Evolutionary conservation across 305 asterid species (phyloP).

Genomic region (Fraxinus baroniana): DNA sequence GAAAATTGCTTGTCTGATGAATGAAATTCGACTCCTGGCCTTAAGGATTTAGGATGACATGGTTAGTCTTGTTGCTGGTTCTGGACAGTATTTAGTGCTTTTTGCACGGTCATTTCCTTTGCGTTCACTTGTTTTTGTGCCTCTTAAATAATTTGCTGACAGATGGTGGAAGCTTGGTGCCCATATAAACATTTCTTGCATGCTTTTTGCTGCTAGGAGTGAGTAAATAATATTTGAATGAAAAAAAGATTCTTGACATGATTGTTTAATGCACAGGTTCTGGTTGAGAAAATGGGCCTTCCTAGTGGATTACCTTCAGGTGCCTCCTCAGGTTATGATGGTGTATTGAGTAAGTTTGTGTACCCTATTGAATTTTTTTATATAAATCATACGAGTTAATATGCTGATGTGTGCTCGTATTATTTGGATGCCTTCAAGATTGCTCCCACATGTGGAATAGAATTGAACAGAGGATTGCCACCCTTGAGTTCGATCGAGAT

Average conservation of each 20-base stretch:
- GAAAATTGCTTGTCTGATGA: neutral
- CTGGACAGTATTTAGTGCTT: neutral
- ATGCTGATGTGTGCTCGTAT: slow-evolving; percentile 21
- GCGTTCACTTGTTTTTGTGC: neutral
- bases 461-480: slow-evolving; percentile 76
- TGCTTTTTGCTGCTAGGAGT: neutral
- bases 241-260: slow-evolving; percentile 22
- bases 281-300: slow-evolving; percentile 97
- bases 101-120: neutral
- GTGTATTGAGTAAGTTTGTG: slow-evolving; percentile 60
- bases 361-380: neutral
- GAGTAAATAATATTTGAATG: slow-evolving; percentile 6
- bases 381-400: slow-evolving; percentile 2
- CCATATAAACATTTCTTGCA: neutral
- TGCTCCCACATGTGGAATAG: slow-evolving; percentile 72
- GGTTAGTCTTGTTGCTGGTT: neutral
- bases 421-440: slow-evolving; percentile 37
- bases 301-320: slow-evolving; percentile 52
- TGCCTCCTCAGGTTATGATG: slow-evolving; percentile 45
- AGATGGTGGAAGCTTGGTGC: neutral
- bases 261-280: slow-evolving; percentile 50
- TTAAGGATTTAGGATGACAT: neutral
- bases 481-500: slow-evolving; percentile 93
- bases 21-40: neutral
- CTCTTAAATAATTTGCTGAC: neutral